Base-by-base conservation (phyloP, 2,329 filamentous ascomycete genomes). In the Exophiala sideris region DNA sequence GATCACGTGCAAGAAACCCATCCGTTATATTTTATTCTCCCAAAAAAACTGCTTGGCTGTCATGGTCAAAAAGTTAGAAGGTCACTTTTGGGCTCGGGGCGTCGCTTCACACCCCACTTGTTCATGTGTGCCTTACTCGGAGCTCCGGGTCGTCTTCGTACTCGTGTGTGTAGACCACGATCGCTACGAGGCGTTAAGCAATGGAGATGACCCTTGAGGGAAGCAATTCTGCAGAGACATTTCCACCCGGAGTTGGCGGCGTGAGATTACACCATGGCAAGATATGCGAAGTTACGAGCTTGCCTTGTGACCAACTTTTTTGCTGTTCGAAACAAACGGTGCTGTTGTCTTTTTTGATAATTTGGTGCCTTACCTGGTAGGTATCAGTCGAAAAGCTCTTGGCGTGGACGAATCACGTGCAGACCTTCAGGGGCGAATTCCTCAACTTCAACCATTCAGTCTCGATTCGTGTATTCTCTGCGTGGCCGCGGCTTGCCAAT, bases 201-300 rank as follows among this genome's bases (percentile, higher is more conserved):
- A 76, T 79, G 75, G 71, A 74, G 68, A 66, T 71, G 67, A 80
- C 61, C 58, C 76, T 79, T 78, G 75, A 81, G 78, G 75, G 76
- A 78, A 80, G 78, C 70, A 76, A 81, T 80, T 78, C 75, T 76
- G 77, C 78, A 81, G 76, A 79, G 76, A 74, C 67, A 69, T 68
- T 70, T 75, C 72, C 76, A 74, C 76, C 77, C 76, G 73, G 72
- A 70, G 72, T 70, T 78, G 77, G 78, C 77, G 77, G 73, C 68
- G 70, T 71, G 73, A 76, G 78, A 80, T 68, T 69, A 79, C 77
- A 77, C 72, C 73, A 61, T 67, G 64, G 48, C 52, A 59, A 62
- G 61, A 60, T 63, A 62, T 52, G 69, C 67, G 64, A 65, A 65
- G 64, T 57, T 50, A 50, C 48, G 54, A 54, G 56, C 59, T 62